Base-by-base conservation (phyloP, 1,139 yeast species). In the Blastobotrys illinoisensis region DNA sequence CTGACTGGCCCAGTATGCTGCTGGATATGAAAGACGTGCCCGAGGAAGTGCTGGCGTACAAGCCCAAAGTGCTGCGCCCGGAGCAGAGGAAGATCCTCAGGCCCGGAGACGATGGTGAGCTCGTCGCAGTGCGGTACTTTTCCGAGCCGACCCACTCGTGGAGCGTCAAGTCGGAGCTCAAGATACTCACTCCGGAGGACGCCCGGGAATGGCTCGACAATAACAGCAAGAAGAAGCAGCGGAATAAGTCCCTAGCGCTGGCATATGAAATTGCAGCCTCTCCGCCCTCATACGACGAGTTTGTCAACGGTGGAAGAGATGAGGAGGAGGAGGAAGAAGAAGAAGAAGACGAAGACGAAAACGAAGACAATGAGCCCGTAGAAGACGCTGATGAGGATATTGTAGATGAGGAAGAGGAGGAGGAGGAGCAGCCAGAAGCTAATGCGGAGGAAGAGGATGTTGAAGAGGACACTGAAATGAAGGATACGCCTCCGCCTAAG, bases 181-280 rank as follows among this genome's bases (percentile, higher is more conserved):
- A 21, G 23, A 21, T 21, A 4, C 23, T 21, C 23, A 21, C 23
- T 21, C 23, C 23, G 4, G 23, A 58, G 56, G 50, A 56, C 23
- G 44, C 28, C 5, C 48, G 9, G 52, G 52, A 36, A 50, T 14
- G 46, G 28, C 52, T 45, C 24, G 40, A 24, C 44, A 52, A 46
- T 9, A 54, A 49, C 24, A 58, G 45, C 21, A 53, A 49, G 40
- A 58, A 57, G 57, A 51, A 54, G 51, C 49, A 63, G 58, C 62
- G 65, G 52, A 79, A 79, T 51, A 57, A 60, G 55, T 56, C 68
- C 5, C 67, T 83, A 26, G 66, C 78, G 5, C 80, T 79, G 53
- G 84, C 88, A 1, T 85, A 80, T 32, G 71, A 75, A 78, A 77
- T 63, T 76, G 74, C 75, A 2, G 58, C 64, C 2, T 64, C 64